phyloP scores from a whole-genome alignment of 2,329 filamentous ascomycete species.

The Verticillium isaacii region DNA sequence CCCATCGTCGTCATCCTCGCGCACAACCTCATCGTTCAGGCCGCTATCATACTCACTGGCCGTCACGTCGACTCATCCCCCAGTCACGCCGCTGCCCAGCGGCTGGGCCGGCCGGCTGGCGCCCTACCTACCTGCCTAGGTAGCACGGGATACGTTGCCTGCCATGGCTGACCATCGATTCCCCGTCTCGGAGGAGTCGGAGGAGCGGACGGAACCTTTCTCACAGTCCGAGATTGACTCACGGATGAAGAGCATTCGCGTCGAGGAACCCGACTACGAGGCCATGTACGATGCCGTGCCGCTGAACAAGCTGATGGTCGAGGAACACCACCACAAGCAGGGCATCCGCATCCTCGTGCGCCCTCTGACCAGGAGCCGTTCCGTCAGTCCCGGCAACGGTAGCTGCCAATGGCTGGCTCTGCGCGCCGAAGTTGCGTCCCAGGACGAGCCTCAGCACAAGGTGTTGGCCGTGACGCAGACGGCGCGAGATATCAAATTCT shows the following conservation, averaged over 20 bases:
- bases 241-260: slow-evolving; percentile 39
- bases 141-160: slow-evolving; percentile 4
- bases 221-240: slow-evolving; percentile 51
- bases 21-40: slow-evolving; percentile 19
- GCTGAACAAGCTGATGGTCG: slow-evolving; percentile 46
- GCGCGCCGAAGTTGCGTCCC: slow-evolving; percentile 47
- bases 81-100: background rate
- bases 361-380: slow-evolving; percentile 47
- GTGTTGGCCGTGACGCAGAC: slow-evolving; percentile 58
- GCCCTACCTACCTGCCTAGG: slow-evolving; percentile 4
- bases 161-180: slow-evolving; percentile 42
- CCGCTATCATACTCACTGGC: slow-evolving; percentile 17
- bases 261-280: slow-evolving; percentile 35
- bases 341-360: slow-evolving; percentile 55
- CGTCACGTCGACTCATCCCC: background rate
- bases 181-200: slow-evolving; percentile 32
- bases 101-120: background rate
- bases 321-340: slow-evolving; percentile 47
- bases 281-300: slow-evolving; percentile 40
- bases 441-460: slow-evolving; percentile 46
- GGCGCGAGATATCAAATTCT: slow-evolving; percentile 55
- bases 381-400: slow-evolving; percentile 51
- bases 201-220: slow-evolving; percentile 55
- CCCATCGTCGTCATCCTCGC: slow-evolving; percentile 6
- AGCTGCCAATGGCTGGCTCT: slow-evolving; percentile 54